Conservation (phyloP, 495 filamentous ascomycete genomes). For the Astrothelium subdiscretum region DNA sequence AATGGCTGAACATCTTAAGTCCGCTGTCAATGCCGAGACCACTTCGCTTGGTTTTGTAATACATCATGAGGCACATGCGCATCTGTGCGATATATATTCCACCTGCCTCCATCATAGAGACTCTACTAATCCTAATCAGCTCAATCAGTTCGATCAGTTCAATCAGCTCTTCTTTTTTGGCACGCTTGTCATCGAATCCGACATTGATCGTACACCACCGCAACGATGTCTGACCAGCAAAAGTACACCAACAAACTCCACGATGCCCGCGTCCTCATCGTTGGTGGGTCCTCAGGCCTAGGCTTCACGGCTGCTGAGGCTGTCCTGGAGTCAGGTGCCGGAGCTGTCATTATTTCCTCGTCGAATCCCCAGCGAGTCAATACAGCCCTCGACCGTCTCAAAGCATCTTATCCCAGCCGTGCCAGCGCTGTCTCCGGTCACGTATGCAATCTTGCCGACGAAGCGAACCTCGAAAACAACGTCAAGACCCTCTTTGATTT, state of each 20-base stretch:
- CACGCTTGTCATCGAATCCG: no score
- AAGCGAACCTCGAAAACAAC: constrained; percentile 22
- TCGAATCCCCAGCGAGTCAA: constrained; percentile 21
- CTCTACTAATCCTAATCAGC: not conserved
- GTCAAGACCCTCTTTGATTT: constrained; percentile 21
- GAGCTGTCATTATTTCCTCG: constrained; percentile 23
- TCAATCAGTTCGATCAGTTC: no score
- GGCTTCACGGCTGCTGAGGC: constrained; percentile 29
- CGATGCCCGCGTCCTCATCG: not conserved
- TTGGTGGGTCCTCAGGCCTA: constrained; percentile 13
- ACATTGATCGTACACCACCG: not conserved
- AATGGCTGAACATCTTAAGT: not conserved
- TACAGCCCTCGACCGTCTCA: constrained; percentile 14
- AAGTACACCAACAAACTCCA: constrained; percentile 4
- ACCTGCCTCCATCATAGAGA: not conserved
- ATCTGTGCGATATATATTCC: not conserved
- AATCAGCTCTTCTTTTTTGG: no score
- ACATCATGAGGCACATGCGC: not conserved
- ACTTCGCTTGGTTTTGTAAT: not conserved
- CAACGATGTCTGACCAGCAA: constrained; percentile 5
- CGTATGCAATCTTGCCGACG: constrained; percentile 19
- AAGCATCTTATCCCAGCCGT: constrained; percentile 20
- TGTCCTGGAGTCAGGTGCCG: constrained; percentile 19
- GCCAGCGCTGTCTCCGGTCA: constrained; percentile 16
- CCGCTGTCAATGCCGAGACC: not conserved